phyloP scores from a whole-genome alignment of 2,329 filamentous ascomycete species.

The Fusarium stilboides region DNA sequence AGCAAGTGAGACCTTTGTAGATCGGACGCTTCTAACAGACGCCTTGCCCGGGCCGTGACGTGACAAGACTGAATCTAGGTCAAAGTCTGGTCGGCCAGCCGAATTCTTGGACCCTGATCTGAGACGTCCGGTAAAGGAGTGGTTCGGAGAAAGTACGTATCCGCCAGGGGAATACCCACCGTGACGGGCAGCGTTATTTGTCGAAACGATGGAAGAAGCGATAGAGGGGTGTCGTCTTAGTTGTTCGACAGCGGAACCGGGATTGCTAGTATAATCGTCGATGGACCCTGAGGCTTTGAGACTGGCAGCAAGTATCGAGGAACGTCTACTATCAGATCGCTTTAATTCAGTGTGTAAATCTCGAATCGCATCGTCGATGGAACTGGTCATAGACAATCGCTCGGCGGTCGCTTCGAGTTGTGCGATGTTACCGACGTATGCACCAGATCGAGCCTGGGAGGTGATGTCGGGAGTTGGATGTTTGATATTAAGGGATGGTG shows the following conservation, averaged over 20 bases:
- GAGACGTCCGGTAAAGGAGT: slow-evolving; percentile 71
- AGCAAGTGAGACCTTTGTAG: slow-evolving; percentile 66
- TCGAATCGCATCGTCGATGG: slow-evolving; percentile 83
- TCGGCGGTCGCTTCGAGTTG: slow-evolving; percentile 83
- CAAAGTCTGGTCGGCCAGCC: slow-evolving; percentile 57
- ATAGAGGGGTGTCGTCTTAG: slow-evolving; percentile 64
- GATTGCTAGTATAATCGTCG: slow-evolving; percentile 50
- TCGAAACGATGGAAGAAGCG: slow-evolving; percentile 76
- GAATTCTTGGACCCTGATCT: slow-evolving; percentile 70
- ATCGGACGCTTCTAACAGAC: slow-evolving; percentile 66
- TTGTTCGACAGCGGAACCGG: slow-evolving; percentile 47
- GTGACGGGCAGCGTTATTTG: slow-evolving; percentile 76
- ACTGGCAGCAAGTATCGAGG: slow-evolving; percentile 71
- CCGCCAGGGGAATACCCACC: slow-evolving; percentile 79
- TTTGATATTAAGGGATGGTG: slow-evolving; percentile 62
- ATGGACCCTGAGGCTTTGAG: slow-evolving; percentile 53
- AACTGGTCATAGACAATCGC: slow-evolving; percentile 79
- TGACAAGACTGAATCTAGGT: slow-evolving; percentile 59
- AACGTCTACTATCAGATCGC: slow-evolving; percentile 76
- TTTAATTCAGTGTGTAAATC: slow-evolving; percentile 80
- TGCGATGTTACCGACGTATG: slow-evolving; percentile 77
- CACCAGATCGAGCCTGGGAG: slow-evolving; percentile 67
- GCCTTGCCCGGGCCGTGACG: slow-evolving; percentile 70
- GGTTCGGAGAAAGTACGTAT: slow-evolving; percentile 77
- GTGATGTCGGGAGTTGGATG: slow-evolving; percentile 76